Evolutionary conservation across 805 yeast genomes (phyloP), one percentile per base, ranked within the genome.

Genomic region (Komagataella ulmi): DNA sequence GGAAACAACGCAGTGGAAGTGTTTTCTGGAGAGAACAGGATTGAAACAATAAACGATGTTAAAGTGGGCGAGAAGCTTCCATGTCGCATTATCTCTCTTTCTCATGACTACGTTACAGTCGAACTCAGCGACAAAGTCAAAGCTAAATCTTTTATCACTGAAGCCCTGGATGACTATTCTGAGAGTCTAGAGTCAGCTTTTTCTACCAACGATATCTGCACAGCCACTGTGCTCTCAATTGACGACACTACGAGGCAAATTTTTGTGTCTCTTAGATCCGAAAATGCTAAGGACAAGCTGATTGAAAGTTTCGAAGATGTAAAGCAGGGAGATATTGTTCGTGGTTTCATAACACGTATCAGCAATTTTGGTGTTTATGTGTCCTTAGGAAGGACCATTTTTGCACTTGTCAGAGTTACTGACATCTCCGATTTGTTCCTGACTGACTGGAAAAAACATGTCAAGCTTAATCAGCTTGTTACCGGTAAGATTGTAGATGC

Each of bases 401-500:
- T 78, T 58, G 97, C 90, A 1, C 80, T 91, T 60, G 93, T 88
- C 24, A 83, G 88, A 60, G 81, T 88, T 49, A 67, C 84, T 46
- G 90, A 90, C 62, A 70, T 91, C 24, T 86, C 95, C 8, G 98
- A 91, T 59, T 73, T 84, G 1, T 87, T 70, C 59, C 69, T 88
- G 61, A 85, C 83, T 59, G 95, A 91, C 53, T 91, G 98, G 98
- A 87, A 87, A 71, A 81, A 80, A 56, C 77, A 73, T 55, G 88
- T 75, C 75, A 74, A 75, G 55, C 74, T 79, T 24, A 80, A 85
- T 64, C 95, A 90, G 68, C 69, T 76, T 12, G 88, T 91, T 7
- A 61, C 72, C 49, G 96, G 91, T 58, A 86, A 85, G 62, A 79
- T 91, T 49, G 64, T 83, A 7, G 73, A 79, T 48, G 75, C 85